Conservation (phyloP, 441 rosid species). For the Gossypium trilobum region DNA sequence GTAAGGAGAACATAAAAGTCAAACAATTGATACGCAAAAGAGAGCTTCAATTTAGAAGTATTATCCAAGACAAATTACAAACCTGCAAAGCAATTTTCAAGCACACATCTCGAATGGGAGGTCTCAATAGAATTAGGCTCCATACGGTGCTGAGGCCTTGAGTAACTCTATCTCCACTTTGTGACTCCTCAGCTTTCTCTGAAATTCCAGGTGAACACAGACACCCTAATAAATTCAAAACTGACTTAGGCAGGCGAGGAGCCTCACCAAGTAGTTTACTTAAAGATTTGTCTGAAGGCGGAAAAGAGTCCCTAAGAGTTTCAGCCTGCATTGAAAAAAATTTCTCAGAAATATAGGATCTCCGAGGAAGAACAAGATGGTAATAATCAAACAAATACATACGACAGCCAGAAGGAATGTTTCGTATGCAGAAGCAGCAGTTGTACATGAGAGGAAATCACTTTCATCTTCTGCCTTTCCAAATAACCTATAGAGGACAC, state of each 20-base stretch:
- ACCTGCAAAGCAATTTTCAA: conserved; percentile 94
- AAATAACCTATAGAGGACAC: conserved; percentile 88
- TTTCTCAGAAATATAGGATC: conserved; percentile 19
- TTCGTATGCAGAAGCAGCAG: conserved; percentile 85
- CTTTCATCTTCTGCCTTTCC: conserved; percentile 95
- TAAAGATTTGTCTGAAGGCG: conserved; percentile 92
- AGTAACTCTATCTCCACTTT: conserved; percentile 86
- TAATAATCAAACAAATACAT: conserved; percentile 26
- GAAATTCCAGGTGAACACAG: conserved; percentile 68
- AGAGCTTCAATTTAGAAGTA: background rate
- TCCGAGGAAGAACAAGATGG: conserved; percentile 13
- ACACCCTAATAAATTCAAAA: conserved; percentile 66
- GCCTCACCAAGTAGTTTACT: conserved; percentile 88
- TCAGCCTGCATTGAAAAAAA: conserved; percentile 58
- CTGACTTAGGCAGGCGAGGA: conserved; percentile 82
- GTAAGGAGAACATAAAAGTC: conserved; percentile 21
- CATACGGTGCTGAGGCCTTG: conserved; percentile 96
- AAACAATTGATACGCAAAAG: conserved; percentile 10
- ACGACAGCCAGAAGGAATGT: conserved; percentile 75
- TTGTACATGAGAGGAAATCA: conserved; percentile 86
- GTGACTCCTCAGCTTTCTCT: conserved; percentile 59
- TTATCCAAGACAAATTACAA: conserved; percentile 9
- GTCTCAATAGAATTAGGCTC: conserved; percentile 81
- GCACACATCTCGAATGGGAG: conserved; percentile 77
- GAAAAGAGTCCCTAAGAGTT: conserved; percentile 86